Evolutionary conservation across 2,329 filamentous ascomycete genomes (phyloP).

Genomic region (Dendrostoma leiphaemia): DNA sequence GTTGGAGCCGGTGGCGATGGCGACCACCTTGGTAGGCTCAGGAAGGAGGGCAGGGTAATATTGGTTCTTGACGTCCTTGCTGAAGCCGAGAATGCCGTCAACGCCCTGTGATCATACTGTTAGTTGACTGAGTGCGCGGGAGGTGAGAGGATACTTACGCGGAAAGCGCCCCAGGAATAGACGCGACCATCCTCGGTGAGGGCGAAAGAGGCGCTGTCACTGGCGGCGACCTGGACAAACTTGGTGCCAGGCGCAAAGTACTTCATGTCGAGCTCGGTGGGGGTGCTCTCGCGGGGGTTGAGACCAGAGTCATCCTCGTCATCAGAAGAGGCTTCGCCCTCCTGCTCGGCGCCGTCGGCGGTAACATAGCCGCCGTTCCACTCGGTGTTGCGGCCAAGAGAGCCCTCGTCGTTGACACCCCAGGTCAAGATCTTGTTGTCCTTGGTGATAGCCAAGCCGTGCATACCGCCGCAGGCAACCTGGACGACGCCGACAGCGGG

Average conservation of each 20-base stretch:
- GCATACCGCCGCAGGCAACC: slow-evolving; percentile 79
- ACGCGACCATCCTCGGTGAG: slow-evolving; percentile 73
- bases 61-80: slow-evolving; percentile 35
- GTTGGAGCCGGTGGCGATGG: slow-evolving; percentile 66
- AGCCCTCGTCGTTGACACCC: slow-evolving; percentile 85
- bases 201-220: slow-evolving; percentile 73
- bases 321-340: slow-evolving; percentile 37
- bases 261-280: slow-evolving; percentile 53
- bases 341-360: slow-evolving; percentile 47
- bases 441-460: slow-evolving; percentile 71
- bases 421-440: slow-evolving; percentile 82
- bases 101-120: slow-evolving; percentile 29
- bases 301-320: slow-evolving; percentile 41
- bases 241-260: slow-evolving; percentile 27
- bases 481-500: slow-evolving; percentile 67
- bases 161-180: slow-evolving; percentile 83
- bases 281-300: slow-evolving; percentile 63
- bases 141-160: slow-evolving; percentile 35
- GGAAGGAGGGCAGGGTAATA: slow-evolving; percentile 53
- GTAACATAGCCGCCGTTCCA: slow-evolving; percentile 61
- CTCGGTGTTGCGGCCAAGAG: slow-evolving; percentile 70
- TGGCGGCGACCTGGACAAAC: slow-evolving; percentile 63
- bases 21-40: slow-evolving; percentile 63
- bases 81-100: slow-evolving; percentile 47
- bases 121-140: slow-evolving; percentile 2